Evolutionary conservation across 2,329 filamentous ascomycete species (phyloP), one percentile per base, ranked within the genome.

Genomic region (Exserohilum turcica): DNA sequence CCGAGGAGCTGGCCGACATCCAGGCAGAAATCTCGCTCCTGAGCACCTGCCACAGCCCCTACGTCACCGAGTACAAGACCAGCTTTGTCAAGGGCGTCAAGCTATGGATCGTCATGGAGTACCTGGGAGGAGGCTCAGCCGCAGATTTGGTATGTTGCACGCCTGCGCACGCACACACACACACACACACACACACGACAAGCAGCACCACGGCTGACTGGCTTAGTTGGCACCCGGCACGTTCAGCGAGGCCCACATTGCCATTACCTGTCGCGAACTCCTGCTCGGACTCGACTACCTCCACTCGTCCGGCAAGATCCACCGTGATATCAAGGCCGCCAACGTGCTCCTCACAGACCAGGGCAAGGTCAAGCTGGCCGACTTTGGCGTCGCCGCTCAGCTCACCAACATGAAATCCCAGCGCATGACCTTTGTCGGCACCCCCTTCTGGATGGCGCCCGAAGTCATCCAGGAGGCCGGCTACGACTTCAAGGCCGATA

Each of bases 91-190:
- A 91, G 64, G 94, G 94, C 21, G 90, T 92, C 73, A 99, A 97
- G 78, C 80, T 99, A 80, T 99, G 94, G 94, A 99, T 99, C 71
- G 91, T 97, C 53, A 99, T 99, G 94, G 94, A 99, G 76, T 99
- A 89, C 71, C 80, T 99, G 9, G 94, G 94, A 5, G 94, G 94
- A 59, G 94, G 94, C 35, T 97, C 94, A 15, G 97, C 94, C 73
- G 82, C 97, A 61, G 94, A 99, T 74, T 76, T 99, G 80, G 90
- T 96, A 84, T 67, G 21, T 24, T 24, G 81, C 49, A 13, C 13
- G 28, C 37, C 5, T 12, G 10, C 4, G 13, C n/a, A 21, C 27
- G 43, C 16, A 42, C 6, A 19, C n/a, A 21, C 27, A 45, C 16
- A 42, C 6, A 19, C n/a, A 21, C 27, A 45, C 16, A 19, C n/a